Evolutionary conservation across 306 rosid species (phyloP).

Genomic region (Glycine soja): DNA sequence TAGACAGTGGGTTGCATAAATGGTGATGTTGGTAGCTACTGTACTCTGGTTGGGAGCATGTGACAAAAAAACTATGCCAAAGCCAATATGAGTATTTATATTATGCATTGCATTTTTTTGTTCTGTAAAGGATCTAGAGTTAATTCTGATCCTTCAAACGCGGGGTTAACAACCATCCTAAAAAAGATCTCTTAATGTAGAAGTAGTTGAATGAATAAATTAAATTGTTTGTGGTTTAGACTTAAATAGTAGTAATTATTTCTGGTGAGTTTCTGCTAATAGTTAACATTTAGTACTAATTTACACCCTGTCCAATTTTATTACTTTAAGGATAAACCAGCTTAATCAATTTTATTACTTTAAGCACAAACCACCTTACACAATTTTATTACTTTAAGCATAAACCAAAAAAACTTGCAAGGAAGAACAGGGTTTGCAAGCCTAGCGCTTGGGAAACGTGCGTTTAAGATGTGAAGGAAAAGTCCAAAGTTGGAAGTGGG

Average conservation of each 20-base stretch:
- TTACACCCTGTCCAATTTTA: background rate
- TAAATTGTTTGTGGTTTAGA: too few relatives aligned
- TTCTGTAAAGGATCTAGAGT: too few relatives aligned
- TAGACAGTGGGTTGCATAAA: background rate
- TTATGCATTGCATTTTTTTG: too few relatives aligned
- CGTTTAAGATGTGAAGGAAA: background rate
- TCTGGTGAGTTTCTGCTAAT: too few relatives aligned
- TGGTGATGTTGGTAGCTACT: background rate
- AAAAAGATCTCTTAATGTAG: too few relatives aligned
- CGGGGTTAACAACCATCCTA: too few relatives aligned
- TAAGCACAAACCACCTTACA: background rate
- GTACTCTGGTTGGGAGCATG: slow-evolving; percentile 1
- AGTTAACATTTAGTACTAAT: too few relatives aligned
- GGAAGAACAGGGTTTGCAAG: background rate
- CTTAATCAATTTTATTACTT: background rate
- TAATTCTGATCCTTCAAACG: too few relatives aligned
- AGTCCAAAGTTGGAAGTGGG: background rate
- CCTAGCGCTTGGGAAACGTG: slow-evolving; percentile 22
- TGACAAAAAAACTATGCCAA: background rate
- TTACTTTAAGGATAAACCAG: background rate
- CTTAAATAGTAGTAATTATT: too few relatives aligned
- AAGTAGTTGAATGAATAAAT: too few relatives aligned
- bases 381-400: background rate
- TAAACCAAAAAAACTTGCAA: background rate
- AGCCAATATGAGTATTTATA: background rate